Base-by-base conservation (phyloP, 2,329 filamentous ascomycete species). In the Fusarium floridanum region DNA sequence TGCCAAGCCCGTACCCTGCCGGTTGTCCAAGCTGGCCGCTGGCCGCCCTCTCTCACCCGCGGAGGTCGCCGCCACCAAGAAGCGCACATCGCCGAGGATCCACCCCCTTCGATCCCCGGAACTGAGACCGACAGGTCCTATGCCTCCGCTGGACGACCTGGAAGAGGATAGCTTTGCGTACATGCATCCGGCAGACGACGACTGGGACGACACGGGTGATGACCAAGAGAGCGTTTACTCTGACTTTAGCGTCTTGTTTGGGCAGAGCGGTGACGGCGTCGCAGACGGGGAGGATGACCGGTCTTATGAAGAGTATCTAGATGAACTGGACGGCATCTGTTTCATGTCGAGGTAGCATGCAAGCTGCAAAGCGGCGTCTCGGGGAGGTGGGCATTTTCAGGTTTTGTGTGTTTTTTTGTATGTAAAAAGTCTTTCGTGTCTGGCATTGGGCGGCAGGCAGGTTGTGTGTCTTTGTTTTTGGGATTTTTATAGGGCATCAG, bases 311-410 rank as follows among this genome's bases (percentile, higher is more conserved):
- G 88, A 89, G 74, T 89, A 87, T 75, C 82, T 90, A 74, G 88
- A 90, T 73, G 88, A 89, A 69, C 77, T 90, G 69, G 88, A 90
- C 71, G 88, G 88, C 11, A 88, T 90, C 69, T 85, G 86, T 8
- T 89, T 87, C 83, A 80, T 82, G 70, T 78, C 76, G 39, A 73
- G 77, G 68, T 79, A 78, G 66, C 27, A n/a, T n/a, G n/a, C 34
- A 60, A n/a, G 22, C 32, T 14, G 55, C 62, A 24, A 22, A 56
- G 37, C n/a, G 48, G 57, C 50, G 64, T 53, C 57, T 67, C 22
- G 50, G 48, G 53, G 53, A 29, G 45, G 61, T 24, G 43, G 53
- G 24, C 24, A 27, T 27, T 27, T 27, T 27, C 24, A 27, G 24
- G 24, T 27, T 27, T 27, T 27, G 24, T 27, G 24, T 24, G 24